Percentiles rank a stretch among this genome's conserved stretches.
Conservation (phyloP, 2,329 filamentous ascomycete genomes). For the Ceratocystis lukuohia region DNA sequence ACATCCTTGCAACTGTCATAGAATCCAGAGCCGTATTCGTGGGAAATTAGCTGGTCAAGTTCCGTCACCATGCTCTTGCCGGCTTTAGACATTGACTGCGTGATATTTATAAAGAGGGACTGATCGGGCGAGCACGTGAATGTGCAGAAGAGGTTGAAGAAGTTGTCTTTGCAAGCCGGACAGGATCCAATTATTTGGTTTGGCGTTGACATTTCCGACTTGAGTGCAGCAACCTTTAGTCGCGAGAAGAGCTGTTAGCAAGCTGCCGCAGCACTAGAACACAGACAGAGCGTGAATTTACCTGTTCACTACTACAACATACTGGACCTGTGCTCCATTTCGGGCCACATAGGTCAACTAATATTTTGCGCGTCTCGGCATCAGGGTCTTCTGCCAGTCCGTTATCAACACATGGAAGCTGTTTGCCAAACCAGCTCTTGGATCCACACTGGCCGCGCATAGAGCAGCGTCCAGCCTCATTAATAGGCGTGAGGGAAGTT, state of each 20-base stretch:
- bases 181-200: constrained; percentile 84
- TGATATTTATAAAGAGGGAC: constrained; percentile 89
- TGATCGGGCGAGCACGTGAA: constrained; percentile 98
- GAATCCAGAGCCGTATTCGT: constrained; percentile 74
- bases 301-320: constrained; percentile 74
- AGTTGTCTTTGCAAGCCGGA: constrained; percentile 94
- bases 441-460: constrained; percentile 87
- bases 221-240: constrained; percentile 58
- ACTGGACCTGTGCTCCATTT: constrained; percentile 76
- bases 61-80: constrained; percentile 57
- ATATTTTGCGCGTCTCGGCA: constrained; percentile 55
- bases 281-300: constrained; percentile 25
- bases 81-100: constrained; percentile 50
- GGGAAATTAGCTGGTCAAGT: constrained; percentile 75
- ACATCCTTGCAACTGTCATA: constrained; percentile 98
- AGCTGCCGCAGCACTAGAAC: background rate
- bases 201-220: constrained; percentile 72
- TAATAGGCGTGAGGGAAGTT: constrained; percentile 40
- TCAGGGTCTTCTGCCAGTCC: constrained; percentile 63
- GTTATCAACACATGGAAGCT: constrained; percentile 89
- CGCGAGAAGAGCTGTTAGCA: constrained; percentile 7
- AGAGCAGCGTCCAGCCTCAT: constrained; percentile 79
- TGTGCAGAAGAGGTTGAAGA: constrained; percentile 95
- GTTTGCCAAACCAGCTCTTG: constrained; percentile 75
- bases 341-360: constrained; percentile 73